A percentile compares a stretch with the other conserved stretches of the same genome.
Evolutionary conservation across 2,329 filamentous ascomycete species (phyloP).

Genomic region (Penicillium sp.): DNA sequence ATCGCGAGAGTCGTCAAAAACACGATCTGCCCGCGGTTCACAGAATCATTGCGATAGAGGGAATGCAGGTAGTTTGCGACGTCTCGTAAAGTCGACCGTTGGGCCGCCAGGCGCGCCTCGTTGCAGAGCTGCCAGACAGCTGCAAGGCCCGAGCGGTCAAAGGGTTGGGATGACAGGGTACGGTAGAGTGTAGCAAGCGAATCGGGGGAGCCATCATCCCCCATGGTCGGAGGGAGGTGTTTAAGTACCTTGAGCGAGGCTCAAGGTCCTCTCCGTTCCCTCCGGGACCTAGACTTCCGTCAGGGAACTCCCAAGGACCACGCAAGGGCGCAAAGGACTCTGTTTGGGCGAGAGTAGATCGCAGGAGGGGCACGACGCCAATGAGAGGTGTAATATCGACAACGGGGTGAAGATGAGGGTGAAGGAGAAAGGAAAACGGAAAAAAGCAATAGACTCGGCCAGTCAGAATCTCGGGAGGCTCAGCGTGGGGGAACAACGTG

Average conservation of each 20-base stretch:
- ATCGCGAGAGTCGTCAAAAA: slow-evolving; percentile 33
- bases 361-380: slow-evolving; percentile 10
- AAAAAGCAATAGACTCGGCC: slow-evolving; percentile 21
- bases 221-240: slow-evolving; percentile 14
- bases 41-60: slow-evolving; percentile 27
- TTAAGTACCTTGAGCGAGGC: slow-evolving; percentile 17
- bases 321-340: slow-evolving; percentile 14
- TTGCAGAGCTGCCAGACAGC: slow-evolving; percentile 22
- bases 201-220: slow-evolving; percentile 8
- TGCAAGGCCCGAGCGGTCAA: slow-evolving; percentile 8
- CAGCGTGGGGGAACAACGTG: slow-evolving; percentile 25
- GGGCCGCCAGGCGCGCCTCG: slow-evolving; percentile 19
- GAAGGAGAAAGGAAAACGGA: slow-evolving; percentile 1
- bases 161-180: slow-evolving; percentile 9
- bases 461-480: slow-evolving; percentile 17
- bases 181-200: slow-evolving; percentile 14
- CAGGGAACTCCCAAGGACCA: slow-evolving; percentile 8
- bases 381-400: slow-evolving; percentile 18
- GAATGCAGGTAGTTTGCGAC: slow-evolving; percentile 20
- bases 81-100: slow-evolving; percentile 17
- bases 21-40: slow-evolving; percentile 31
- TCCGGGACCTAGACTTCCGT: slow-evolving; percentile 10
- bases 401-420: slow-evolving; percentile 13
- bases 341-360: slow-evolving; percentile 11
- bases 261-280: not conserved